Evolutionary conservation across 192 early-diverging fungal genomes (phyloP), one percentile per base, ranked within the genome.

Genomic region (Phycomyces nitens): DNA sequence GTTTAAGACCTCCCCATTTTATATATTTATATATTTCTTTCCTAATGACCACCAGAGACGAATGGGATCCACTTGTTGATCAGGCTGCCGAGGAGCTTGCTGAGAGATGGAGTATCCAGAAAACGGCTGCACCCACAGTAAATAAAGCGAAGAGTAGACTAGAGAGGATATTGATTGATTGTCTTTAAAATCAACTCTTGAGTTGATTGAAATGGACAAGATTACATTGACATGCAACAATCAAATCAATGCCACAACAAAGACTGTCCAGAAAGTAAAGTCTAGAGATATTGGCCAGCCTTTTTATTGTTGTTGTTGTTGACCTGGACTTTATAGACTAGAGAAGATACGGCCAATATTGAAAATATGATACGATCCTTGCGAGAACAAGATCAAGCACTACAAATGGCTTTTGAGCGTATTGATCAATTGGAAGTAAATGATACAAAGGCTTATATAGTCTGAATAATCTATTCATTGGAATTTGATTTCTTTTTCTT

Each of bases 391-490:
- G 16, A 39, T 26, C 21, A 63, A 18, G 52, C 29, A 40, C 23
- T 63, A 20, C 50, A 63, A 40, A n/a, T 21, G 4, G 24, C 62
- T 24, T 63, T 63, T 42, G 52, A 53, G 4, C 51, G 34, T 34
- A 63, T 63, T 23, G 62, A 63, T 54, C 62, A 54, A 51, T 39
- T 63, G 62, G 62, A 63, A 39, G 62, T 63, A 54, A 53, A 29
- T 4, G 7, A 11, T 15, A 24, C 16, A n/a, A n/a, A n/a, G n/a
- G n/a, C n/a, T n/a, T n/a, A n/a, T n/a, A n/a, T n/a, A n/a, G n/a
- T n/a, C n/a, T n/a, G n/a, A n/a, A n/a, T n/a, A n/a, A n/a, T n/a
- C n/a, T n/a, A n/a, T n/a, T n/a, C n/a, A n/a, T n/a, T n/a, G n/a
- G n/a, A n/a, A n/a, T n/a, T n/a, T n/a, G n/a, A n/a, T n/a, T n/a